Base-by-base conservation (phyloP, 495 filamentous ascomycete genomes). In the Aspergillus sparsus region DNA sequence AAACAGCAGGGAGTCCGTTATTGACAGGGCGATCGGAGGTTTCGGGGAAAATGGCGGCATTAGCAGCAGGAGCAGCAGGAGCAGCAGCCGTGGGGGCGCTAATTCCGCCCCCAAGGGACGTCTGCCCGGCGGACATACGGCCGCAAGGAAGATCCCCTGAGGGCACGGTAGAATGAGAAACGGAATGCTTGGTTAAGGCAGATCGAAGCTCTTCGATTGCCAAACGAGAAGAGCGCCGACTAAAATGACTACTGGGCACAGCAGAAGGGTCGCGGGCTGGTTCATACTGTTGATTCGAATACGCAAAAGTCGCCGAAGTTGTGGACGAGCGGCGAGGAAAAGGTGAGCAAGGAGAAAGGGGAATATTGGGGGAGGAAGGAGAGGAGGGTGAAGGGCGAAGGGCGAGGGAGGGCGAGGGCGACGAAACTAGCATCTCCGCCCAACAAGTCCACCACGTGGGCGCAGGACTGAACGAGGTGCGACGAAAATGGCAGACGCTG, bases 141-240 rank as follows among this genome's bases (percentile, higher is more conserved):
- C 73, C 70, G 61, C 66, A 66, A 53, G 67, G 67, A 59, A 62
- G 66, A 66, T 72, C 73, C 66, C 73, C 72, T 67, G 72, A 74
- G 67, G 72, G 72, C 66, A 68, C 72, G 68, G 74, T 68, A 49
- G 73, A 58, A 8, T 71, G 66, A 66, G 71, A 73, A 68, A 79
- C 76, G 55, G 77, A 71, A 62, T 80, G 75, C 34, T 70, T 69
- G 42, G 72, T 79, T 62, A 80, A 50, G 57, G 77, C 77, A 49
- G 77, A 73, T 16, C 77, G 77, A 36, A 80, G 71, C 68, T 80
- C 77, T 67, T 80, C 76, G 69, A 80, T 76, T 63, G 75, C 75
- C 66, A 77, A 52, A 57, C 74, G 77, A 36, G 76, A 76, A 35
- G 71, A 76, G 55, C 69, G 70, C 54, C 70, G 72, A 63, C 71